phyloP scores from a whole-genome alignment of 2,329 filamentous ascomycete genomes.

The Claviceps sp. region DNA sequence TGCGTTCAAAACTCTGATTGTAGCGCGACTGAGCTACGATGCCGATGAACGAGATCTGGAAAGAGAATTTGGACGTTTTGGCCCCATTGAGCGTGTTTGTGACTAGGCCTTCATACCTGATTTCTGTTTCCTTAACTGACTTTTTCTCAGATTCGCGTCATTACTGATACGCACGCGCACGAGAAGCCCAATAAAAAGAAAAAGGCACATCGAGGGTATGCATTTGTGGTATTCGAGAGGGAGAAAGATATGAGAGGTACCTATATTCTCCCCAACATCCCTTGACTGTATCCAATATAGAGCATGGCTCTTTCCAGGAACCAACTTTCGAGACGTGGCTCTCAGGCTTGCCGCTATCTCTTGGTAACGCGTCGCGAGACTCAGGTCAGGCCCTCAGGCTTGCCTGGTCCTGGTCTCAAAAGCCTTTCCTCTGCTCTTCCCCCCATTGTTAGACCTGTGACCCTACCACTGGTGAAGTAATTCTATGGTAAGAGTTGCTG shows the following conservation, averaged over 20 bases:
- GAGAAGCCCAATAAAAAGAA: conserved; percentile 64
- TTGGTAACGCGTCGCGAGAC: conserved; percentile 31
- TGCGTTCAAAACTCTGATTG: conserved; percentile 88
- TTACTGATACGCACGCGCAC: conserved; percentile 59
- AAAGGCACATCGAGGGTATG: conserved; percentile 79
- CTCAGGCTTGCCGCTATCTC: conserved; percentile 29
- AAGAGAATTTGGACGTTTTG: conserved; percentile 84
- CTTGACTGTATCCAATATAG: conserved; percentile 3
- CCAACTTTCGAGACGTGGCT: conserved; percentile 23
- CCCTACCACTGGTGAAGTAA: conserved; percentile 4
- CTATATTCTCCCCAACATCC: conserved; percentile 20
- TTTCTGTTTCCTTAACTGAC: neutral
- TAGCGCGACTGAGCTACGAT: conserved; percentile 80
- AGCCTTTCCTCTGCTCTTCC: conserved; percentile 10
- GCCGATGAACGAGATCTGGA: conserved; percentile 82
- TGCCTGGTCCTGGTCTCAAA: conserved; percentile 30
- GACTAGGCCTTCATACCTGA: neutral
- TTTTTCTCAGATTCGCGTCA: conserved; percentile 61
- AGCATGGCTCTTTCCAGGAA: conserved; percentile 9
- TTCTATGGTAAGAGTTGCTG: conserved; percentile 50
- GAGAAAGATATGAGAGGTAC: conserved; percentile 99
- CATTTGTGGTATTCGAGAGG: conserved; percentile 91
- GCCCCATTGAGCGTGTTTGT: conserved; percentile 79
- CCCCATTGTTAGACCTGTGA: neutral
- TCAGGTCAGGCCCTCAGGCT: conserved; percentile 39